phyloP scores from a whole-genome alignment of 371 early-diverging fungal genomes.

The Dipsacomyces acuminosporus region DNA sequence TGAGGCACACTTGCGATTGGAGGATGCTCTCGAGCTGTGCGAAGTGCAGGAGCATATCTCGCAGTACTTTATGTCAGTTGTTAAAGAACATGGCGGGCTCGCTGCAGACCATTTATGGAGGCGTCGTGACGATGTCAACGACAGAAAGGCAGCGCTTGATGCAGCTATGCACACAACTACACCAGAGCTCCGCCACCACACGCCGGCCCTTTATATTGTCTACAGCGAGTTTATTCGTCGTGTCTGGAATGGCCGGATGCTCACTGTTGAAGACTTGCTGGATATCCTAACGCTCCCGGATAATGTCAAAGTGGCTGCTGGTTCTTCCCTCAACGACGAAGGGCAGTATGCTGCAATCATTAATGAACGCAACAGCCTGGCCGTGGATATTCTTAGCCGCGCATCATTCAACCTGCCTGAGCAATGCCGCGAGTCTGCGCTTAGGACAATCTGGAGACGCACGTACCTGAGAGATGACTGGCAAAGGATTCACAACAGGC shows the following conservation, averaged over 20 bases:
- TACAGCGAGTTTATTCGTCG: constrained; percentile 19
- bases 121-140: constrained; percentile 12
- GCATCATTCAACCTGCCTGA: constrained; percentile 15
- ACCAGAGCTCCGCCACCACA: constrained; percentile 17
- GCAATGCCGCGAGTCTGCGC: constrained; percentile 18
- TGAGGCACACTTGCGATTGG: constrained; percentile 22
- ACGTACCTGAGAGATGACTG: constrained; percentile 40
- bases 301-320: background rate
- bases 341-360: constrained; percentile 4
- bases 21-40: constrained; percentile 38
- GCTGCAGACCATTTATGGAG: constrained; percentile 5
- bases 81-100: background rate
- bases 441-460: constrained; percentile 41
- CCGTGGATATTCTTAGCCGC: constrained; percentile 38
- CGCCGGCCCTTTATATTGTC: constrained; percentile 27
- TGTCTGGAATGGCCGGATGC: constrained; percentile 11
- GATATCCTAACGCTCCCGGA: constrained; percentile 37
- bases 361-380: constrained; percentile 23
- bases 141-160: constrained; percentile 18
- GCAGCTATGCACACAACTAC: constrained; percentile 27
- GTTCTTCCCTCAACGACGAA: background rate
- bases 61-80: constrained; percentile 2
- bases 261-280: constrained; percentile 24
- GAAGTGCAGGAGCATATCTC: constrained; percentile 16
- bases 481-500: constrained; percentile 6